Conservation (phyloP, 2,329 filamentous ascomycete genomes). For the Xylariaceae sp. region DNA sequence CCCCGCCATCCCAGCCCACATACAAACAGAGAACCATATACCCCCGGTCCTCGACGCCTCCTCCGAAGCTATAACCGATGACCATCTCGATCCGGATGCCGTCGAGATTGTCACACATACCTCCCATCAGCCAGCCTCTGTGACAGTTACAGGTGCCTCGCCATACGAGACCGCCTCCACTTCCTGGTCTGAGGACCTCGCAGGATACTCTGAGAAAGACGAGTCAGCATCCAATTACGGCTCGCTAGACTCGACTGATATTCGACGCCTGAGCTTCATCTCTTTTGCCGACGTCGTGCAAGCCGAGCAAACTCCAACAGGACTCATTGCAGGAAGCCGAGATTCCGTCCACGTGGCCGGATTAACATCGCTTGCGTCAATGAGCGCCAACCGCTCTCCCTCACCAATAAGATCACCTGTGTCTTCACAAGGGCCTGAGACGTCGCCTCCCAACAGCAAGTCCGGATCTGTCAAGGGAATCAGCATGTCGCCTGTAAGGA, state of each 20-base stretch:
- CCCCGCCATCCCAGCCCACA: slow-evolving; percentile 86
- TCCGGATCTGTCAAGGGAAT: slow-evolving; percentile 68
- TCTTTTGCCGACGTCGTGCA: slow-evolving; percentile 96
- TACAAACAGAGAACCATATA: slow-evolving; percentile 91
- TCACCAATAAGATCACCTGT: slow-evolving; percentile 77
- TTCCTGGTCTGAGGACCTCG: slow-evolving; percentile 57
- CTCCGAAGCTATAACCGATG: slow-evolving; percentile 86
- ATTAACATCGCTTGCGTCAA: slow-evolving; percentile 55
- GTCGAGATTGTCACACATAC: slow-evolving; percentile 91
- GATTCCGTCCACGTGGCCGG: slow-evolving; percentile 69
- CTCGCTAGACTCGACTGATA: slow-evolving; percentile 70
- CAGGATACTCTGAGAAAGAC: slow-evolving; percentile 49
- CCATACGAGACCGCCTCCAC: slow-evolving; percentile 40
- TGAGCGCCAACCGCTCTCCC: slow-evolving; percentile 61
- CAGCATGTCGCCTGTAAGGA: slow-evolving; percentile 63
- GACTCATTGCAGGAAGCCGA: slow-evolving; percentile 49
- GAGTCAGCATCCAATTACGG: slow-evolving; percentile 74
- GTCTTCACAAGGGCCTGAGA: slow-evolving; percentile 64
- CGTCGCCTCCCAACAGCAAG: slow-evolving; percentile 73
- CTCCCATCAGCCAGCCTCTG: slow-evolving; percentile 73
- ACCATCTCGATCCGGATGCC: slow-evolving; percentile 76
- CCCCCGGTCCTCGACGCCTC: slow-evolving; percentile 88
- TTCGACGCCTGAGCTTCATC: slow-evolving; percentile 86
- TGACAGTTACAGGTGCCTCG: slow-evolving; percentile 55
- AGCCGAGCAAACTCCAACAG: slow-evolving; percentile 65